Conservation (phyloP, 768 basidiomycete genomes). For the Trametes maxima region DNA sequence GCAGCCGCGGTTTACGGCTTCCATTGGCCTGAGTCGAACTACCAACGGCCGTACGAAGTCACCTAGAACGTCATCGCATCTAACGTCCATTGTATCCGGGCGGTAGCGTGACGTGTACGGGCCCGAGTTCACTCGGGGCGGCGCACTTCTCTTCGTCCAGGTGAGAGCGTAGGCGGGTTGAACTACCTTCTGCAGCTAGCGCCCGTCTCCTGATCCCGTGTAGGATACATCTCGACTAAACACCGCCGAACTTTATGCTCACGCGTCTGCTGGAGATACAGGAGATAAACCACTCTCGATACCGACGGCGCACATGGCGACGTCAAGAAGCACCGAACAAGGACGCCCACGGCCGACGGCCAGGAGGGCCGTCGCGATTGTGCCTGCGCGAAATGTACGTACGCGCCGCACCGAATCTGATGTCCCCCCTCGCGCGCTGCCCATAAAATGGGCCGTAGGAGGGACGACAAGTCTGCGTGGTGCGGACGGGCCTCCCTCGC, state of each 20-base stretch:
- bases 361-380: background rate
- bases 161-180: background rate
- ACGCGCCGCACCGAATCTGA: background rate
- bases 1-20: too few relatives aligned
- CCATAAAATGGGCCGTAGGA: background rate
- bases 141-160: background rate
- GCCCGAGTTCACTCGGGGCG: background rate
- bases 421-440: background rate
- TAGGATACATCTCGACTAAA: constrained; percentile 6
- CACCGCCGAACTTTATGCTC: background rate
- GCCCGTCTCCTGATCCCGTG: background rate
- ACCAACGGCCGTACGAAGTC: background rate
- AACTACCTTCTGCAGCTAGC: background rate
- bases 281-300: constrained; percentile 4
- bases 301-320: constrained; percentile 8
- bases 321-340: constrained; percentile 5
- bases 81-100: too few relatives aligned
- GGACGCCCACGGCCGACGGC: background rate
- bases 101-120: too few relatives aligned
- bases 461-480: background rate
- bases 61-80: too few relatives aligned
- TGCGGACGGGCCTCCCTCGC: constrained; percentile 2
- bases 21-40: too few relatives aligned
- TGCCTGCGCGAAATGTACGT: constrained; percentile 5
- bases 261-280: constrained; percentile 6